phyloP scores from a whole-genome alignment of 2,329 filamentous ascomycete genomes.

The Massarina eburnea region DNA sequence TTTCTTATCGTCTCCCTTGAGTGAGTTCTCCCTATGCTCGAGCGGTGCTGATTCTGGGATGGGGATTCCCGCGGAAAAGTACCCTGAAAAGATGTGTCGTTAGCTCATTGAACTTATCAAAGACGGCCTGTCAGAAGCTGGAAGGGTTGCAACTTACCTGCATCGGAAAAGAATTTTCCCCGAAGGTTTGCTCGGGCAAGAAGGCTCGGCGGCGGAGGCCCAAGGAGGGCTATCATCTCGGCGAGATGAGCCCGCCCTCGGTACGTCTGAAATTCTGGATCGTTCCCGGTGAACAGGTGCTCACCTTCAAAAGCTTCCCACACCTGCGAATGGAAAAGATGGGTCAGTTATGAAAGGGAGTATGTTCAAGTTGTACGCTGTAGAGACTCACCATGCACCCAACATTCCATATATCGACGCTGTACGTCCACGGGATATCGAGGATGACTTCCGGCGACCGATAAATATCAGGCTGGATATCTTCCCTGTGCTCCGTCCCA shows the following conservation, averaged over 20 bases:
- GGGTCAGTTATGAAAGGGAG: background rate
- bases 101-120: background rate
- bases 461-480: slow-evolving; percentile 40
- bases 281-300: slow-evolving; percentile 26
- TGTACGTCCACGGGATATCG: slow-evolving; percentile 37
- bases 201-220: slow-evolving; percentile 16
- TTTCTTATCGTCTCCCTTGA: slow-evolving; percentile 18
- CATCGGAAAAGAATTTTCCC: slow-evolving; percentile 1
- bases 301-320: slow-evolving; percentile 39
- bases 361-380: background rate
- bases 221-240: slow-evolving; percentile 20
- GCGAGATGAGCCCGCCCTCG: slow-evolving; percentile 14
- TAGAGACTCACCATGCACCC: slow-evolving; percentile 29
- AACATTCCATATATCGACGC: slow-evolving; percentile 42
- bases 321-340: slow-evolving; percentile 17
- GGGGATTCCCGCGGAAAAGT: slow-evolving; percentile 25
- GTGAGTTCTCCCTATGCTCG: slow-evolving; percentile 22
- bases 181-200: slow-evolving; percentile 9
- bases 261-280: slow-evolving; percentile 5
- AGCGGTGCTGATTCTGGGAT: slow-evolving; percentile 29
- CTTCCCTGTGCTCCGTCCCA: slow-evolving; percentile 18
- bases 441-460: slow-evolving; percentile 41
- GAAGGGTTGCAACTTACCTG: slow-evolving; percentile 4
- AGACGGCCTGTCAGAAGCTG: background rate
- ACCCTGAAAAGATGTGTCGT: slow-evolving; percentile 16